Evolutionary conservation across 2,329 filamentous ascomycete genomes (phyloP).

Genomic region (Fusarium guadeloupense): DNA sequence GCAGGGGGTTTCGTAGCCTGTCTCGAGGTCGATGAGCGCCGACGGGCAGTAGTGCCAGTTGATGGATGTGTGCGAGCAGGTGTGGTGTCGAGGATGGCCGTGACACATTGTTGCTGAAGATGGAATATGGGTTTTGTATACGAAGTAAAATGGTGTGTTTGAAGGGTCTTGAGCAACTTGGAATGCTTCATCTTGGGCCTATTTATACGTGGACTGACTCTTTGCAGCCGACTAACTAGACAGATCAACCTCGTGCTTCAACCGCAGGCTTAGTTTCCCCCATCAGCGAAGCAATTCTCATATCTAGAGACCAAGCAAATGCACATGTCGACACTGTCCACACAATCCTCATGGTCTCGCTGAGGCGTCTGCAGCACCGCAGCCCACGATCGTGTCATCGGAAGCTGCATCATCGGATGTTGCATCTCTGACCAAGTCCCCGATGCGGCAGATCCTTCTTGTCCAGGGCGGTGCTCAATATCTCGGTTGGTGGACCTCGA

Average conservation of each 20-base stretch:
- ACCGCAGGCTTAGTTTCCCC: conserved; percentile 62
- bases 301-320: conserved; percentile 48
- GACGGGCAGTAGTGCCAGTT: conserved; percentile 64
- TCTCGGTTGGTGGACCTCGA: conserved; percentile 33
- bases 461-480: conserved; percentile 22
- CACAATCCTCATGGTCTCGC: conserved; percentile 27
- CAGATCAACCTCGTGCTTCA: conserved; percentile 34
- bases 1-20: conserved; percentile 61
- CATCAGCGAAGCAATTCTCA: conserved; percentile 70
- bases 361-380: conserved; percentile 29
- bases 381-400: conserved; percentile 26
- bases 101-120: conserved; percentile 57
- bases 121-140: not conserved
- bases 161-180: not conserved
- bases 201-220: conserved; percentile 32
- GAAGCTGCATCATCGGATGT: conserved; percentile 36
- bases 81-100: conserved; percentile 62
- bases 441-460: conserved; percentile 16
- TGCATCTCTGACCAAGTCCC: conserved; percentile 10
- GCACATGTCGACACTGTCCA: conserved; percentile 70
- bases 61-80: conserved; percentile 64
- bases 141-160: not conserved
- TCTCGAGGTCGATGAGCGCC: conserved; percentile 57
- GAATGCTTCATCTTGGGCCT: conserved; percentile 16
- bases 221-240: conserved; percentile 5